A percentile compares a stretch with the other conserved stretches of the same genome.
phyloP scores from a whole-genome alignment of 2,329 filamentous ascomycete species.

The Fusarium palustre region DNA sequence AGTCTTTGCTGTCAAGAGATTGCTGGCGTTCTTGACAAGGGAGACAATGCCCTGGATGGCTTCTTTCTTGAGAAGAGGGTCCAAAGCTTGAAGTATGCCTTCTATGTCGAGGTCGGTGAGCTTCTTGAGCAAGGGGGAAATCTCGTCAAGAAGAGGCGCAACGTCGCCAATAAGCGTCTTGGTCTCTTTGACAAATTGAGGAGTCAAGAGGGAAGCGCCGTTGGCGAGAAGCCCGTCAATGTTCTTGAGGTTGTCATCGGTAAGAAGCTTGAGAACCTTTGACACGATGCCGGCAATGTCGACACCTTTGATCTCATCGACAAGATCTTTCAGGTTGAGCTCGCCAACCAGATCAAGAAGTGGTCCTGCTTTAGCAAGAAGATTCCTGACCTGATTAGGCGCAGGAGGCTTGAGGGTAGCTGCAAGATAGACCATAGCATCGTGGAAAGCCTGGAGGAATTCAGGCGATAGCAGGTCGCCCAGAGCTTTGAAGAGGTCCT shows the following conservation, averaged over 20 bases:
- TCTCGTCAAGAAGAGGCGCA: conserved; percentile 48
- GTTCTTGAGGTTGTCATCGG: conserved; percentile 49
- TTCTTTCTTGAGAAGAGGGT: conserved; percentile 47
- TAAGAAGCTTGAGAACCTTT: conserved; percentile 49
- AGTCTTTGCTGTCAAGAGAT: conserved; percentile 39
- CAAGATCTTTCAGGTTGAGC: conserved; percentile 51
- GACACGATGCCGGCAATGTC: conserved; percentile 50
- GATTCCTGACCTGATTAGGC: conserved; percentile 47
- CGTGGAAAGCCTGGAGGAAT: conserved; percentile 56
- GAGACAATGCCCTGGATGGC: conserved; percentile 44
- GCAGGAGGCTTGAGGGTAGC: conserved; percentile 54
- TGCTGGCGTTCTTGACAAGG: conserved; percentile 43
- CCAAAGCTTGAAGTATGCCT: conserved; percentile 47
- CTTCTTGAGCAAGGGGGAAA: conserved; percentile 50
- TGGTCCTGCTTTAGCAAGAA: conserved; percentile 47
- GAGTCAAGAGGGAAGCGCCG: conserved; percentile 53
- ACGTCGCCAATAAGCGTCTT: conserved; percentile 46
- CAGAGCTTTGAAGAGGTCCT: conserved; percentile 47
- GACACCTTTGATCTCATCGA: conserved; percentile 49
- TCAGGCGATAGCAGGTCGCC: conserved; percentile 51
- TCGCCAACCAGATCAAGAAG: conserved; percentile 48
- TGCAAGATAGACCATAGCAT: conserved; percentile 56
- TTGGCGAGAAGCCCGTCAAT: conserved; percentile 53
- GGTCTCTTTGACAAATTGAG: conserved; percentile 38
- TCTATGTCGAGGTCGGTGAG: conserved; percentile 50